Evolutionary conservation across 23 red algal species (phyloP).

Genomic region (Gracilaria domingensis): DNA sequence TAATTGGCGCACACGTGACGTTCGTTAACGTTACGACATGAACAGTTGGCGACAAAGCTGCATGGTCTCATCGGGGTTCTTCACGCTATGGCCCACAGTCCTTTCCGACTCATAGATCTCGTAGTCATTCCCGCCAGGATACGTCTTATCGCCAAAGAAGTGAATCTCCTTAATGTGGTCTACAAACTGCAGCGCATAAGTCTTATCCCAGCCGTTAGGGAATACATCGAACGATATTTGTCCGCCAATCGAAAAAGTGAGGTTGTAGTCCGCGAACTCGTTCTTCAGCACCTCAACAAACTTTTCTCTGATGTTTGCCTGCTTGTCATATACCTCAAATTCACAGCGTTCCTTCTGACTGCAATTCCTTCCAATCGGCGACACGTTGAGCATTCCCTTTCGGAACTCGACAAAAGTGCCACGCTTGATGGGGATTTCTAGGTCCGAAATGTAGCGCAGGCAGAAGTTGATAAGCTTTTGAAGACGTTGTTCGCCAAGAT

Average conservation of each 20-base stretch:
- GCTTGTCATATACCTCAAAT: constrained; percentile 93
- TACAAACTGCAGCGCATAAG: constrained; percentile 89
- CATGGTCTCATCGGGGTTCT: constrained; percentile 84
- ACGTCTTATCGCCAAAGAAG: constrained; percentile 99
- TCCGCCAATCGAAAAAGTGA: constrained; percentile 97
- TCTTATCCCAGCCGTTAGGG: constrained; percentile 96
- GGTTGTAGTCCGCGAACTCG: constrained; percentile 76
- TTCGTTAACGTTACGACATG: constrained; percentile 49
- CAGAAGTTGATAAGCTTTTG: constrained; percentile 93
- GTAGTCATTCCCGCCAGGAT: constrained; percentile 95
- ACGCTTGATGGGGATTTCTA: constrained; percentile 94
- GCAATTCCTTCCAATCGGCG: constrained; percentile 97
- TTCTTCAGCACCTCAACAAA: constrained; percentile 87
- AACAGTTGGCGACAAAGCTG: constrained; percentile 76
- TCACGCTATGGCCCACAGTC: constrained; percentile 84
- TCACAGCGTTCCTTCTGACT: constrained; percentile 91
- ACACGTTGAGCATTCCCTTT: constrained; percentile 99
- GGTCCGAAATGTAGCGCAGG: constrained; percentile 85
- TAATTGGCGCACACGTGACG: too few species aligned
- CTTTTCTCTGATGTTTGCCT: constrained; percentile 62
- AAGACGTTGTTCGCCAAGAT: constrained; percentile 88
- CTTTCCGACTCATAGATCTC: constrained; percentile 89
- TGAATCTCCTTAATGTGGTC: constrained; percentile 85
- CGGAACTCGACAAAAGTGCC: constrained; percentile 99
- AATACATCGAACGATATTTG: constrained; percentile 99